Base-by-base conservation (phyloP, 2,329 filamentous ascomycete genomes). In the Fusarium aywerte region DNA sequence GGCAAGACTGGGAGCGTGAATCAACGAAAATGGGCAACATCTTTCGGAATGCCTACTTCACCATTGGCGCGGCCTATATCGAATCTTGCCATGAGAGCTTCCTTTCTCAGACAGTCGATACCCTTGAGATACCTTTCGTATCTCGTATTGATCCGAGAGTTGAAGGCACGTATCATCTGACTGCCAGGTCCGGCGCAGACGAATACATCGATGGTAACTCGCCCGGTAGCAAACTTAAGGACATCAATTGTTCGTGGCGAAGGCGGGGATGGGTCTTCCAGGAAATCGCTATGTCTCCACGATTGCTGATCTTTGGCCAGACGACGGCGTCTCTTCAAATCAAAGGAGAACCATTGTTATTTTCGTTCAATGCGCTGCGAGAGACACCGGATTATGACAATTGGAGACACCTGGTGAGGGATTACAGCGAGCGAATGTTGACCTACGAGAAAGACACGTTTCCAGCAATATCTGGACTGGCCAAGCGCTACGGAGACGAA, bases 371-470 rank as follows among this genome's bases (percentile, higher is more conserved):
- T 1, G 2, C 1, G 20, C 5, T 23, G 13, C n/a, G n/a, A n/a
- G n/a, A n/a, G n/a, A n/a, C n/a, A n/a, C 5, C 16, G 12, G 20
- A 25, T 25, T 16, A 25, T 40, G 7, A 8, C 1, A 15, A 3
- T 18, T 43, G 40, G 40, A 29, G 23, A 8, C 0, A 4, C 5
- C 5, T 29, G 10, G 40, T 43, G 10, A 0, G 0, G 10, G 0
- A 0, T 0, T 43, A 43, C 6, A 18, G 40, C 20, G 0, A 2
- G 0, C 5, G 0, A 0, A 7, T 13, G 4, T 12, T 43, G 4
- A 18, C 40, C 5, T 43, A 18, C 6, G 3, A 20, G 4, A 18
- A 18, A 9, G 40, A 43, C 7, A 43, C 0, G 4, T 9, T 43
- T 29, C 40, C 40, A 7, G 40, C 40, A 10, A 43, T 43, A 29